Conservation (phyloP, 768 basidiomycete genomes). For the Boletus bicolor region DNA sequence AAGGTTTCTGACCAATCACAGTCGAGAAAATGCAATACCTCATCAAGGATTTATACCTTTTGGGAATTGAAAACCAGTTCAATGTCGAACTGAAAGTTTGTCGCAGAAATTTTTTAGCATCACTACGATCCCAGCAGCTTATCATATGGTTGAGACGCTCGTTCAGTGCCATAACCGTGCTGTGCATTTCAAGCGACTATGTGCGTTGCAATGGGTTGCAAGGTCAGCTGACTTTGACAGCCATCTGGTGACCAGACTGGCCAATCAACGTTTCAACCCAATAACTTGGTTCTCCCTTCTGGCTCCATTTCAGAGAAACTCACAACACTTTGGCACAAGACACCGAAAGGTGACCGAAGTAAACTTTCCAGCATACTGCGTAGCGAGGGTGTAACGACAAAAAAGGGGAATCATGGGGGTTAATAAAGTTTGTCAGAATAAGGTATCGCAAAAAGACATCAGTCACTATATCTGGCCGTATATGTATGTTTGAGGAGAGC, state of each 20-base stretch:
- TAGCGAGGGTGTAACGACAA: neutral
- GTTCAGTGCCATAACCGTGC: too few relatives aligned
- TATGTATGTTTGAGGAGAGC: neutral
- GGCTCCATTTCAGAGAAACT: neutral
- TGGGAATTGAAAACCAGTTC: neutral
- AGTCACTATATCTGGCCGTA: neutral
- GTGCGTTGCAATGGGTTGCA: too few relatives aligned
- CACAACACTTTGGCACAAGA: neutral
- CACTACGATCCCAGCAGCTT: too few relatives aligned
- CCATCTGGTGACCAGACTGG: too few relatives aligned
- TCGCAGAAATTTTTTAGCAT: too few relatives aligned
- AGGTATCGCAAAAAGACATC: constrained; percentile 1
- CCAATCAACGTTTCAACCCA: neutral
- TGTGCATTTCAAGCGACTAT: too few relatives aligned
- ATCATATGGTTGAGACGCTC: too few relatives aligned
- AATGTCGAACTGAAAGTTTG: neutral
- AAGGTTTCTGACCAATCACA: neutral
- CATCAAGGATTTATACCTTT: neutral
- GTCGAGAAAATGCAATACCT: neutral
- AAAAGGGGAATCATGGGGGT: neutral
- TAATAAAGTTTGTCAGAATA: constrained; percentile 9
- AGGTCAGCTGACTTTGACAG: too few relatives aligned
- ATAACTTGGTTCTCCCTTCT: neutral
- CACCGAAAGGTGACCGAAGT: neutral
- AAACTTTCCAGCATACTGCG: neutral